Evolutionary conservation across 2,329 filamentous ascomycete genomes (phyloP), one percentile per base, ranked within the genome.

Genomic region (Apiospora sp.): DNA sequence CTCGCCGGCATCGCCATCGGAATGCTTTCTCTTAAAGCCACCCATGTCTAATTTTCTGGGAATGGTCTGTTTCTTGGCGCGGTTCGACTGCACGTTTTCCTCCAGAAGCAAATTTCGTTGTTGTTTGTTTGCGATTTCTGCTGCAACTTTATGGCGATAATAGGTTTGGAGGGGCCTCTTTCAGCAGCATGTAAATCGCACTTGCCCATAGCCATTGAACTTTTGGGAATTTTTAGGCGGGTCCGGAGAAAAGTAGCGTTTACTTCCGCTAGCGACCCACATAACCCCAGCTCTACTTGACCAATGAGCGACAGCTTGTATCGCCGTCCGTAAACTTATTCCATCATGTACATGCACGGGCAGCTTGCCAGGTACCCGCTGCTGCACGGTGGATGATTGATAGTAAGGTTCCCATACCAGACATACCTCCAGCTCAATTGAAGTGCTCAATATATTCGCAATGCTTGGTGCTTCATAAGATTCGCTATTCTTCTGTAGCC

Each of bases 1-100:
- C 48, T 49, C 48, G 10, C 48, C 76, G 51, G 72, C 69, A 14
- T 75, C 69, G 46, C 76, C 77, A 8, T 81, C 79, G 14, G 78
- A 76, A 43, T 77, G 79, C 34, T 79, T 81, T 64, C 79, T 76
- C 74, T 81, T 81, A 12, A 78, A 76, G 48, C 71, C 73, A 75
- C 79, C 79, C n/a, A 69, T 76, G n/a, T 6, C 27, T 22, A 44
- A 16, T 3, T 12, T 14, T 22, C 34, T 34, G 34, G 14, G 30
- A 1, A 5, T 14, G 58, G 8, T 0, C 13, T n/a, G 13, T 13
- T 34, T 46, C 2, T 34, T 37, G 14, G 67, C 44, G 13, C 27
- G n/a, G 12, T 49, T 41, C 49, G 67, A 24, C 16, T 10, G 44
- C 16, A 41, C 13, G 7, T 41, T n/a, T 51, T 51, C 24, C 49